phyloP scores from a whole-genome alignment of 108 stramenopile species.

The Cyclotella sp. region DNA sequence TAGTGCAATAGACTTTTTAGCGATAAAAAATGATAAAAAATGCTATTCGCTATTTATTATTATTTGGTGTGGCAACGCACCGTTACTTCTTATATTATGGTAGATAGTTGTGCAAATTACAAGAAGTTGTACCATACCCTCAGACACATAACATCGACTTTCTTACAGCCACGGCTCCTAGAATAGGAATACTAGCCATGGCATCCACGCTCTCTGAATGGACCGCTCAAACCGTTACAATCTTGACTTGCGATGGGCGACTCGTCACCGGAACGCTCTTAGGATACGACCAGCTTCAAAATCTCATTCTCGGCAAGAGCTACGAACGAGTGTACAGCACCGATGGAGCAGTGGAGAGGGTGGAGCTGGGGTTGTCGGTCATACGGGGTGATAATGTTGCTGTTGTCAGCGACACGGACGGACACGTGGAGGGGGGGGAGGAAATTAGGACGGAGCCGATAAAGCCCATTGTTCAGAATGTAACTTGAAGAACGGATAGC shows the following conservation, averaged over 20 bases:
- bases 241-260: constrained; percentile 86
- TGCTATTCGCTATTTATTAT: no score
- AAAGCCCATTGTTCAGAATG: constrained; percentile 44
- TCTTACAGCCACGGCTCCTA: no score
- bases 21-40: no score
- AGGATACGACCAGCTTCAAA: constrained; percentile 89
- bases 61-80: no score
- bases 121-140: no score
- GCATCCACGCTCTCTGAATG: constrained; percentile 78
- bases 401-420: constrained; percentile 17
- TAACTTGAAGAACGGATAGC: constrained; percentile 15
- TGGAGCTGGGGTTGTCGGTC: constrained; percentile 80
- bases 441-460: constrained; percentile 54
- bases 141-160: no score
- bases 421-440: constrained; percentile 21
- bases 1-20: no score
- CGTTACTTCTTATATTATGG: no score
- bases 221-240: constrained; percentile 66
- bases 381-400: constrained; percentile 89
- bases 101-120: no score
- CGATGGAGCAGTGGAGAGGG: constrained; percentile 67
- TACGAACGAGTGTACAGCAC: constrained; percentile 73
- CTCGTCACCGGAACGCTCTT: constrained; percentile 70
- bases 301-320: constrained; percentile 74
- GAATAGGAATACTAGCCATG: constrained; percentile 60